Percentiles rank a stretch among this genome's conserved stretches.
These are phyloP conservation scores for Lactarius vividus DNA, from an alignment of 768 basidiomycete species.

Conservation along the genomic window DNA sequence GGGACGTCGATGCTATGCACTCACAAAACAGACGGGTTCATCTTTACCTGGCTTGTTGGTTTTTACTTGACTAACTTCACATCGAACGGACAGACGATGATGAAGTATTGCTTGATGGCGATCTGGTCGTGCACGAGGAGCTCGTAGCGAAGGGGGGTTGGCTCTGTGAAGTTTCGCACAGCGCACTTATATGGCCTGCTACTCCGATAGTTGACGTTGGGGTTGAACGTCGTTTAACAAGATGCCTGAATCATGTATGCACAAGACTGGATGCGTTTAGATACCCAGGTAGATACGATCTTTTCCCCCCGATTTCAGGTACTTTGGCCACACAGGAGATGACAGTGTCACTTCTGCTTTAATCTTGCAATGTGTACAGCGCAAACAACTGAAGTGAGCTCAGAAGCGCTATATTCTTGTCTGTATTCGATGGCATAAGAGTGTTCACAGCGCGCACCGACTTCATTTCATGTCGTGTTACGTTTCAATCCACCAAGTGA, in stretches of 20 bases:
- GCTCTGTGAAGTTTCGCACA: slow-evolving; percentile 17
- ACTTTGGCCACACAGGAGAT: not conserved
- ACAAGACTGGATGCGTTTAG: not conserved
- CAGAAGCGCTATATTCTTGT: not conserved
- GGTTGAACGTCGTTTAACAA: not conserved
- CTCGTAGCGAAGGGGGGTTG: slow-evolving; percentile 12
- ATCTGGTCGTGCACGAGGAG: slow-evolving; percentile 6
- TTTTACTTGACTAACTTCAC: not conserved
- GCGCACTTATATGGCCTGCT: slow-evolving; percentile 15
- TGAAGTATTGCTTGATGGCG: slow-evolving; percentile 10
- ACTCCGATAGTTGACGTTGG: slow-evolving; percentile 5
- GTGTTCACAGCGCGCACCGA: not conserved
- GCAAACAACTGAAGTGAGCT: not conserved
- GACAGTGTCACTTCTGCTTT: not conserved
- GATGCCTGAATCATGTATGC: not conserved
- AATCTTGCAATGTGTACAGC: not conserved
- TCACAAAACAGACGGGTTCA: not conserved
- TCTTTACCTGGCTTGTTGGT: not conserved
- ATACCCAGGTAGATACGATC: not conserved
- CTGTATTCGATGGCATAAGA: not conserved
- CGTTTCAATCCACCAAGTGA: not conserved
- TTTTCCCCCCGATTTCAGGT: not conserved
- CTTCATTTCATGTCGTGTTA: not conserved
- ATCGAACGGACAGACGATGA: slow-evolving; percentile 13
- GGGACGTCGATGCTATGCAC: not conserved